A percentile compares a stretch with the other conserved stretches of the same genome.
Conservation (phyloP, 2,329 filamentous ascomycete genomes). For the Fusarium phyllophilum region DNA sequence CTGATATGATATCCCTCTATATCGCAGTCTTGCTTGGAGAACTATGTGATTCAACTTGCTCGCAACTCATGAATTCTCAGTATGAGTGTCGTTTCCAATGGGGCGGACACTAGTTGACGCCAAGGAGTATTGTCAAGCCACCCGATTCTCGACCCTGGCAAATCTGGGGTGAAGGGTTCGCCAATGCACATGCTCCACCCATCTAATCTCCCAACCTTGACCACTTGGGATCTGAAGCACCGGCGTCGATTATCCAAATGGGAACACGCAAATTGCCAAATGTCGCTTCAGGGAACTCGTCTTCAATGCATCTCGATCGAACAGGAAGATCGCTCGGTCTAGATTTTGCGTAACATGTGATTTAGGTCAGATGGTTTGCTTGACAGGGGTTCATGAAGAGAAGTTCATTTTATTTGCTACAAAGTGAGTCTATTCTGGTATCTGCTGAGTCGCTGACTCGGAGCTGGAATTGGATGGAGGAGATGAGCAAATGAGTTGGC, state of each 20-base stretch:
- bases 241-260: not conserved
- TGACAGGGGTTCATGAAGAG: not conserved
- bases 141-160: constrained; percentile 3
- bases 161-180: constrained; percentile 35
- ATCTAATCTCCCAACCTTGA: constrained; percentile 36
- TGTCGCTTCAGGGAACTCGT: constrained; percentile 3
- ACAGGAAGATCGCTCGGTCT: not conserved
- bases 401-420: not conserved
- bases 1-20: not conserved
- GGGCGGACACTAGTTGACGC: not conserved
- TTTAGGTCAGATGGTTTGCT: constrained; percentile 3
- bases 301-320: not conserved
- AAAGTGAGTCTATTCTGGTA: not conserved
- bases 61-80: not conserved
- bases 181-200: constrained; percentile 5
- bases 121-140: constrained; percentile 18
- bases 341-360: not conserved
- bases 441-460: not conserved
- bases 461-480: not conserved
- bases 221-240: constrained; percentile 9
- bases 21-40: not conserved
- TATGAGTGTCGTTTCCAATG: not conserved
- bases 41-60: not conserved
- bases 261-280: constrained; percentile 22
- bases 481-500: not conserved